A percentile compares a stretch with the other conserved stretches of the same genome.
These are phyloP conservation scores for Xylaria hypoxylon DNA, from an alignment of 2,329 filamentous ascomycete species.

Conservation along the genomic window DNA sequence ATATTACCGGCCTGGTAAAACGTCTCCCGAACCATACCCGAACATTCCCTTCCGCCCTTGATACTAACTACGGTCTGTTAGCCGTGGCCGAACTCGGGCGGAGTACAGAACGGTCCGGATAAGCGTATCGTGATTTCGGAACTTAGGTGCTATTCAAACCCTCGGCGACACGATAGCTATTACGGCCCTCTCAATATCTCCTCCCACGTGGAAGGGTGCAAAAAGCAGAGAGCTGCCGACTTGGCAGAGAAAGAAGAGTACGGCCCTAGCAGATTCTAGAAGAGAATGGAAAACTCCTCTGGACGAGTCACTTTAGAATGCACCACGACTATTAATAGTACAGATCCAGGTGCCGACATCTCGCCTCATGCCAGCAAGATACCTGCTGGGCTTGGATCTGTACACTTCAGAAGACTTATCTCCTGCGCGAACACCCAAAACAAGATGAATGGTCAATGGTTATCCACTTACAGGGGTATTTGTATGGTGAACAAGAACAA, in stretches of 20 bases:
- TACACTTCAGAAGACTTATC: background rate
- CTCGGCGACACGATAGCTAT: background rate
- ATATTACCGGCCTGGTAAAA: background rate
- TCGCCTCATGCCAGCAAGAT: slow-evolving; percentile 10
- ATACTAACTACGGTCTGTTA: background rate
- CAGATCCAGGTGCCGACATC: background rate
- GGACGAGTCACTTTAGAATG: background rate
- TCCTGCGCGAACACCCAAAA: slow-evolving; percentile 13
- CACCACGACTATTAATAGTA: background rate
- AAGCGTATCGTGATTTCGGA: background rate
- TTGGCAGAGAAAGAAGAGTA: background rate
- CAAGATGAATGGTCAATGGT: slow-evolving; percentile 14
- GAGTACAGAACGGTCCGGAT: background rate
- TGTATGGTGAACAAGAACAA: slow-evolving; percentile 6
- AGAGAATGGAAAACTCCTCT: no score
- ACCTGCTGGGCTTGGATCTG: background rate
- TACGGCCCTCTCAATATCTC: background rate
- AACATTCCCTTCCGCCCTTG: background rate
- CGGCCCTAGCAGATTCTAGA: background rate
- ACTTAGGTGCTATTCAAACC: background rate
- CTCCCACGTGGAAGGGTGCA: background rate
- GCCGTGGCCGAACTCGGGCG: background rate
- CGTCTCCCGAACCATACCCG: background rate
- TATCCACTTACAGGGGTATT: slow-evolving; percentile 13
- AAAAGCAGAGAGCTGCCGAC: background rate